Evolutionary conservation across 1,284 basidiomycete genomes (phyloP).

Genomic region (Abortiporus biennis): DNA sequence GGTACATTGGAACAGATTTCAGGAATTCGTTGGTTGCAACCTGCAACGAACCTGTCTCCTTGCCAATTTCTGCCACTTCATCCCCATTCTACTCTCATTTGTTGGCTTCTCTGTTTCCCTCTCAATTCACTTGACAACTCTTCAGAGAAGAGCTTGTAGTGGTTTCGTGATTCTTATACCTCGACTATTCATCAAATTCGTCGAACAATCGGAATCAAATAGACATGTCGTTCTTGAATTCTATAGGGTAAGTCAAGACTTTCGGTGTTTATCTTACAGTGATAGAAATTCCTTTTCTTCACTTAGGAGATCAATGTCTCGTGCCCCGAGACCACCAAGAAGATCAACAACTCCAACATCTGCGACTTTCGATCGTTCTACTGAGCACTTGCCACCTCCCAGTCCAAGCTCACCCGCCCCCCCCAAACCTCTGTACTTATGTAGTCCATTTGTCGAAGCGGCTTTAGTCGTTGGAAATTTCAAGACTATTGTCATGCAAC

Average conservation of each 20-base stretch:
- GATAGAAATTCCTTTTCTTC: too few relatives aligned
- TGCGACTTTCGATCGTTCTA: conserved; percentile 42
- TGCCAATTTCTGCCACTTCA: too few relatives aligned
- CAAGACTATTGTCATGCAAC: conserved; percentile 96
- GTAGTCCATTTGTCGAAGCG: conserved; percentile 93
- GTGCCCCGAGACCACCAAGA: conserved; percentile 57
- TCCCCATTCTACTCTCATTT: too few relatives aligned
- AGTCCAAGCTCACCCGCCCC: conserved; percentile 38
- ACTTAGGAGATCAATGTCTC: conserved; percentile 62
- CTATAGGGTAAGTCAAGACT: conserved; percentile 55
- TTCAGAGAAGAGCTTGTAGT: too few relatives aligned
- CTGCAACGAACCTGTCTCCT: too few relatives aligned
- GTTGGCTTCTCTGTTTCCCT: too few relatives aligned
- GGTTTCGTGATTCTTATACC: too few relatives aligned
- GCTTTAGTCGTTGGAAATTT: conserved; percentile 98
- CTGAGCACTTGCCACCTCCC: conserved; percentile 33
- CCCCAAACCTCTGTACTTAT: conserved; percentile 80
- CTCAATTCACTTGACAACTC: too few relatives aligned
- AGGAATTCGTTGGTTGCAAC: too few relatives aligned
- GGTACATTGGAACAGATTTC: too few relatives aligned
- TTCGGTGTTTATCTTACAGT: conserved; percentile 7
- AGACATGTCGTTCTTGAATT: conserved; percentile 83
- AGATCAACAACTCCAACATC: conserved; percentile 69
- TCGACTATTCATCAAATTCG: too few relatives aligned
- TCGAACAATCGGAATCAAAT: too few relatives aligned